Base-by-base conservation (phyloP, 495 filamentous ascomycete species). In the Wilcoxina mikolae region DNA sequence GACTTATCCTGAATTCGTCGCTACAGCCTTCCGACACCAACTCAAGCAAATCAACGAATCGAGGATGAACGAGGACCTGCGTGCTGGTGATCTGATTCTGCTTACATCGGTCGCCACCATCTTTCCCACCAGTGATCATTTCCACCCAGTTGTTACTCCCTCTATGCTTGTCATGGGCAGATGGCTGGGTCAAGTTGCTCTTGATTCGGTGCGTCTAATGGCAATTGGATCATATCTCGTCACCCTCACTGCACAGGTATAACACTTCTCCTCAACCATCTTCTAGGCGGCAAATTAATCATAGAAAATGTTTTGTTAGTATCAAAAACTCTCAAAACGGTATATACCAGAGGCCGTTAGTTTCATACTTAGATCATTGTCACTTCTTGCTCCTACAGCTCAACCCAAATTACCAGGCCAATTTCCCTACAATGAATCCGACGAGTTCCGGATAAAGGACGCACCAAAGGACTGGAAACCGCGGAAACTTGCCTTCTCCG, bases 61-160 rank as follows among this genome's bases (percentile, higher is more conserved):
- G 25, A 77, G 78, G 48, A 76, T 80, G 4, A 71, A 80, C 44
- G 72, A 71, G 17, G 56, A 62, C 10, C 78, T 83, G 10, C 78
- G 72, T 1, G 73, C 81, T 9, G 84, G 85, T 2, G 88, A 96
- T 64, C 73, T 96, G 22, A 67, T 88, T 9, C 66, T 94, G 24
- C 69, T 99, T 35, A 89, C 86, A 0, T 87, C 87, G 0, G 77
- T 95, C 58, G 78, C 78, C 26, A 78, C 80, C 5, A 84, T 90
- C 55, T 99, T 93, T 66, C 87, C 93, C 3, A 94, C 93, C 0
- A 94, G 86, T 0, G 91, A 99, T 69, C 87, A 94, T 67, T 96
- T 95, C 68, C 91, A 96, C 59, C 82, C 87, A 53, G 83, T 96
- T 15, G 80, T 84, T 45, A 96, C 91, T 3, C 91, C 91, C 0